Evolutionary conservation across 2,329 filamentous ascomycete genomes (phyloP).

Genomic region (Blastomyces parvus): DNA sequence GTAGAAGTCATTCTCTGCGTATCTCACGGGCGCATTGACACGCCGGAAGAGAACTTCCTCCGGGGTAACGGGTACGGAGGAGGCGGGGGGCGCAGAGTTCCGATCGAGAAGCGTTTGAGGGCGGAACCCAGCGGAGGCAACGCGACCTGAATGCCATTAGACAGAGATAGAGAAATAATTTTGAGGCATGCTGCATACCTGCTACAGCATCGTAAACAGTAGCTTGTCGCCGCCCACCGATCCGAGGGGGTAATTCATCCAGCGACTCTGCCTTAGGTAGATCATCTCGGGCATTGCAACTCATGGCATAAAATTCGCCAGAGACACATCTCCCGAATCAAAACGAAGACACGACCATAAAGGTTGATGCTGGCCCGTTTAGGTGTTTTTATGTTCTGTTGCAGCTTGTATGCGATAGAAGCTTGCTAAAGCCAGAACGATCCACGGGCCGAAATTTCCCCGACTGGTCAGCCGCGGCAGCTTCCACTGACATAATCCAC

Average conservation of each 20-base stretch:
- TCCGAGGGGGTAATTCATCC: background rate
- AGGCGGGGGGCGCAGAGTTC: conserved; percentile 26
- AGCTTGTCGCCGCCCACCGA: conserved; percentile 24
- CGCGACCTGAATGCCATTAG: conserved; percentile 33
- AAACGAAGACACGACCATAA: background rate
- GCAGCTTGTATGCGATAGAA: too few relatives aligned
- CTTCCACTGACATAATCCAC: background rate
- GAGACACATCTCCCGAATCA: background rate
- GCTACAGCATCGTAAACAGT: conserved; percentile 52
- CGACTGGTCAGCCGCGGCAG: background rate
- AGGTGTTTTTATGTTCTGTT: background rate
- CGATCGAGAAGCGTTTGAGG: conserved; percentile 18
- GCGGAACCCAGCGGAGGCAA: conserved; percentile 34
- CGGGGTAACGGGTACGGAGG: conserved; percentile 38
- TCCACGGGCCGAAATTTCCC: background rate
- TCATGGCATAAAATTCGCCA: conserved; percentile 1
- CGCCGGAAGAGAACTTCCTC: conserved; percentile 51
- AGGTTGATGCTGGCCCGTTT: too few relatives aligned
- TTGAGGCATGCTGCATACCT: conserved; percentile 29
- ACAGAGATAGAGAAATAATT: background rate
- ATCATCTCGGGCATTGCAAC: background rate
- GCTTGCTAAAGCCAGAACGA: too few relatives aligned
- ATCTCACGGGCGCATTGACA: conserved; percentile 41
- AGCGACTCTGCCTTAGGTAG: background rate
- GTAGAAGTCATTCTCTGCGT: conserved; percentile 48